Evolutionary conservation across 768 basidiomycete genomes (phyloP), one percentile per base, ranked within the genome.

Genomic region (Russula foetens): DNA sequence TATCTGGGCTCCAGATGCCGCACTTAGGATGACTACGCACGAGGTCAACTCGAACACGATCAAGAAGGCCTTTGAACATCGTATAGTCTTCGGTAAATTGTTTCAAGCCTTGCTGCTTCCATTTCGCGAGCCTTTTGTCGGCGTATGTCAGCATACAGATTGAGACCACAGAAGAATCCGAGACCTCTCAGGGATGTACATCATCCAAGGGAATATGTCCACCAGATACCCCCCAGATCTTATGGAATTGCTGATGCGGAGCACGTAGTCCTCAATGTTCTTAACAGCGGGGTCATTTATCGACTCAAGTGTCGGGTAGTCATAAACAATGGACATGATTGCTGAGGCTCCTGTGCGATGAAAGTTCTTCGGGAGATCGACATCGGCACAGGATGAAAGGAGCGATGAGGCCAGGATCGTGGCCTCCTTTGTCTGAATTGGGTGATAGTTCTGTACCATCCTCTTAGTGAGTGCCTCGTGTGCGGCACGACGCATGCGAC

Each of bases 401-500:
- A 75, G 55, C 14, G 66, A 68, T 21, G 71, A 59, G 68, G n/a
- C n/a, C n/a, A n/a, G n/a, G n/a, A n/a, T n/a, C n/a, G n/a, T n/a
- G n/a, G n/a, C n/a, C n/a, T n/a, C n/a, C n/a, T n/a, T n/a, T n/a
- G n/a, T n/a, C n/a, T n/a, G n/a, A n/a, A n/a, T n/a, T n/a, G n/a
- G n/a, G n/a, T n/a, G n/a, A n/a, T n/a, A n/a, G n/a, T n/a, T n/a
- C n/a, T n/a, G n/a, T n/a, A n/a, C n/a, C n/a, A n/a, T n/a, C n/a
- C n/a, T n/a, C n/a, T n/a, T n/a, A n/a, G n/a, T n/a, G n/a, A n/a
- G n/a, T n/a, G n/a, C n/a, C n/a, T n/a, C n/a, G n/a, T n/a, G n/a
- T n/a, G n/a, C n/a, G n/a, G n/a, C n/a, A n/a, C n/a, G n/a, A 24
- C 73, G 69, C 69, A 73, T 70, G 17, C 70, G 62, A 26, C 71